phyloP scores from a whole-genome alignment of 73 alveolate genomes.

The Blepharisma japonicum region DNA sequence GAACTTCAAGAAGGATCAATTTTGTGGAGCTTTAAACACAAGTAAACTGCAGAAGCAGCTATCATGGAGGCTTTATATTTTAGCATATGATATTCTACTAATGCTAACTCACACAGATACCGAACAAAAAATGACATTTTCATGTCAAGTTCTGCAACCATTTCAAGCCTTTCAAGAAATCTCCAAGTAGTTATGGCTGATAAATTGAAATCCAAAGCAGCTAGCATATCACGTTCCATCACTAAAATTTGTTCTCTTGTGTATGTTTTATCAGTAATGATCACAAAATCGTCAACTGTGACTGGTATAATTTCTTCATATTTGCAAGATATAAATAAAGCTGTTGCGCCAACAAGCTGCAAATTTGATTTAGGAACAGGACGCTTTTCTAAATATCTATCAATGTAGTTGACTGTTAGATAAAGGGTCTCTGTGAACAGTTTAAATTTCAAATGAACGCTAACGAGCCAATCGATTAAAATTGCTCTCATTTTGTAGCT shows the following conservation, averaged over 20 bases:
- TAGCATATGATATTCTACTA: constrained; percentile 65
- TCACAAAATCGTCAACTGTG: constrained; percentile 66
- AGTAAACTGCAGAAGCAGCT: constrained; percentile 62
- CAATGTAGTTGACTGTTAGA: constrained; percentile 78
- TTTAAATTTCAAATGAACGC: constrained; percentile 86
- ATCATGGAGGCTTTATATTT: constrained; percentile 50
- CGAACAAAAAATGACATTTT: constrained; percentile 39
- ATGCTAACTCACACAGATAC: constrained; percentile 77
- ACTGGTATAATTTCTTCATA: constrained; percentile 88
- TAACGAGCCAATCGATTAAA: constrained; percentile 88
- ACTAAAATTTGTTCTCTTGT: constrained; percentile 60
- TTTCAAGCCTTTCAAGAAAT: constrained; percentile 48
- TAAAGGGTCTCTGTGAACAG: constrained; percentile 90
- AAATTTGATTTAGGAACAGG: constrained; percentile 52
- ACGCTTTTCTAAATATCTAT: constrained; percentile 71
- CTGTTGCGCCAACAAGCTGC: constrained; percentile 72
- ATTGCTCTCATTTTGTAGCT: constrained; percentile 50
- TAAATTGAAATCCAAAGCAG: constrained; percentile 58
- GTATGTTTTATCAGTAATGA: constrained; percentile 64
- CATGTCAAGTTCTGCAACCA: neutral
- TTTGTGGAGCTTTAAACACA: constrained; percentile 28
- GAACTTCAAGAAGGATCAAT: neutral
- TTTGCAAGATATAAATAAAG: constrained; percentile 74
- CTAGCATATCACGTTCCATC: constrained; percentile 62
- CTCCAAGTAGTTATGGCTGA: constrained; percentile 62